Evolutionary conservation across 495 filamentous ascomycete species (phyloP), one percentile per base, ranked within the genome.

Genomic region (Podospora conica): DNA sequence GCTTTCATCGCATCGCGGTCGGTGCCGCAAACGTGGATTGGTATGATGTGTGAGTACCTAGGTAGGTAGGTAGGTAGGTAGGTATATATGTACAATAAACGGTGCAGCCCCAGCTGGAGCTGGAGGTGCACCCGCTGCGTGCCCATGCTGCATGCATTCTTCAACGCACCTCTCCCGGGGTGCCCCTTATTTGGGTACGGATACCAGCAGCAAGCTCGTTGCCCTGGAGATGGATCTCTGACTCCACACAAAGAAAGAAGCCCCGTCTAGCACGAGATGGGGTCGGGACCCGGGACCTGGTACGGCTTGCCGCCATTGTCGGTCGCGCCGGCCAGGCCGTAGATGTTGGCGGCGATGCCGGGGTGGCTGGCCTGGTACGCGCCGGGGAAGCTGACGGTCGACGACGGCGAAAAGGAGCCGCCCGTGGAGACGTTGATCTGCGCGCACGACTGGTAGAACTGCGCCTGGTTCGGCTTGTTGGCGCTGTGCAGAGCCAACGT

Each of bases 391-490:
- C 76, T 79, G 53, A 87, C 82, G 8, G 84, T 86, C 62, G 75
- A 63, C 31, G 75, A 73, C 0, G 79, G 80, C 5, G 71, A 71
- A 58, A 79, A 78, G 27, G 74, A 73, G 53, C 84, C 82, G 25
- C 75, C 76, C 58, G 82, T 79, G 21, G 77, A 73, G 22, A 86
- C 76, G 65, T 80, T 83, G 73, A 86, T 82, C 73, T 86, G 82
- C 6, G 84, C 84, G 68, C 84, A 85, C n/a, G 76, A 77, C 65
- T 75, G 75, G 73, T 85, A 86, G 73, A 86, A 83, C 74, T 87
- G 84, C 0, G 84, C 84, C 53, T 80, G 80, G 58, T 77, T 78
- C 3, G 61, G 67, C 31, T 60, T 74, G 55, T 70, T 66, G 22
- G 84, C 83, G 24, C 74, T 76, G 76, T 85, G 83, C 28, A 86